phyloP scores from a whole-genome alignment of 176 grass and related monocot genomes.

The Hyparrhenia diplandra region DNA sequence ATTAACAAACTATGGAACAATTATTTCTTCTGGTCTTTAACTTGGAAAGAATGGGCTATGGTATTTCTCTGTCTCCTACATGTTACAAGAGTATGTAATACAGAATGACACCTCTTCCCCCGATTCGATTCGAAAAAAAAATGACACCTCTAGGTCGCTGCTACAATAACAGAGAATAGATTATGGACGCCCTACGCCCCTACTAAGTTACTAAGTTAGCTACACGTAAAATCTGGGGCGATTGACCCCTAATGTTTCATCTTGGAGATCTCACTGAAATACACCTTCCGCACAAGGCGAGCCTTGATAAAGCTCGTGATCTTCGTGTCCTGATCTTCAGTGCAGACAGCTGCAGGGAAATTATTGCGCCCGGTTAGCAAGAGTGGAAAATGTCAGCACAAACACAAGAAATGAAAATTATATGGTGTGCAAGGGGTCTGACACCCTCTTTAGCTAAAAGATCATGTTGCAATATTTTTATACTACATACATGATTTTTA shows the following conservation, averaged over 20 bases:
- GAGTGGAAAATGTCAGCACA: neutral
- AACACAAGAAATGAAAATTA: neutral
- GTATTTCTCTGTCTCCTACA: slow-evolving; percentile 21
- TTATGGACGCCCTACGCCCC: too few relatives aligned
- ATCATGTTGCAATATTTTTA: neutral
- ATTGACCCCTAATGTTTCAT: neutral
- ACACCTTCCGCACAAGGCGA: slow-evolving; percentile 52
- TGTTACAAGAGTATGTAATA: slow-evolving; percentile 28
- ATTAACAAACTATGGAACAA: neutral
- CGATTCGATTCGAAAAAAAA: too few relatives aligned
- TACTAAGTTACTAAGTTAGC: slow-evolving; percentile 15
- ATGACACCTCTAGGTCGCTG: neutral
- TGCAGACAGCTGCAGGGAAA: slow-evolving; percentile 37
- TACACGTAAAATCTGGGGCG: neutral
- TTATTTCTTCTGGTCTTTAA: neutral
- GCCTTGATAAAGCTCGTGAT: slow-evolving; percentile 41
- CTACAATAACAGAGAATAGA: too few relatives aligned
- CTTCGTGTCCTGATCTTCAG: slow-evolving; percentile 50
- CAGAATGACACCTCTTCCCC: too few relatives aligned
- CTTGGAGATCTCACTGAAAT: slow-evolving; percentile 42
- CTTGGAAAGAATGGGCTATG: slow-evolving; percentile 17
- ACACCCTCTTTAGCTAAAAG: neutral
- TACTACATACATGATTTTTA: neutral
- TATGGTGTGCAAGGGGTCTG: neutral
- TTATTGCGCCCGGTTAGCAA: neutral